Percentiles rank a stretch among this genome's conserved stretches.
Evolutionary conservation across 306 rosid genomes (phyloP).

Genomic region (Bauhinia variegata): DNA sequence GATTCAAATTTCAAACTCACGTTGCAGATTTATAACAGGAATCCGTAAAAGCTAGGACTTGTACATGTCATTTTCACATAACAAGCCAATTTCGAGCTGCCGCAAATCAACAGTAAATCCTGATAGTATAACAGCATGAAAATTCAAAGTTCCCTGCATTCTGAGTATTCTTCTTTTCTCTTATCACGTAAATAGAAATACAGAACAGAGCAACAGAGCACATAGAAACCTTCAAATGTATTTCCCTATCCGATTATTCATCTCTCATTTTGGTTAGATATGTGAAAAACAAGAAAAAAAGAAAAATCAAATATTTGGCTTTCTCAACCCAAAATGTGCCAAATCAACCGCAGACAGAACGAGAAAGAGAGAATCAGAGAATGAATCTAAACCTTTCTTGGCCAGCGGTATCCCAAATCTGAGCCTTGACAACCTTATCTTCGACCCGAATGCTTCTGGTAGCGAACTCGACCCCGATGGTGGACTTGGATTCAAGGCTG

Average conservation of each 20-base stretch:
- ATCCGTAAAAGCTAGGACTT: conserved; percentile 6
- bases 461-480: conserved; percentile 92
- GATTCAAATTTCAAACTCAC: too few relatives aligned
- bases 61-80: not conserved
- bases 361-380: not conserved
- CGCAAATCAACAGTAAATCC: too few relatives aligned
- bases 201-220: not conserved
- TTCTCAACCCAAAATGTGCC: not conserved
- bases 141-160: not conserved
- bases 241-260: not conserved
- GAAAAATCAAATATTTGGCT: conserved; percentile 22
- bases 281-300: not conserved
- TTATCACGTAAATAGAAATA: too few relatives aligned
- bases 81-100: not conserved
- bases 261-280: not conserved
- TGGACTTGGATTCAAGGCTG: conserved; percentile 78
- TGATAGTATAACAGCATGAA: not conserved
- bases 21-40: not conserved
- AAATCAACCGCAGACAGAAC: conserved; percentile 6
- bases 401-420: conserved; percentile 96
- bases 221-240: not conserved
- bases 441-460: conserved; percentile 82
- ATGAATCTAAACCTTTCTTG: conserved; percentile 71
- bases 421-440: conserved; percentile 87
- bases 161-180: too few relatives aligned